phyloP scores from a whole-genome alignment of 345 rosid genomes.

The Populus nigra region DNA sequence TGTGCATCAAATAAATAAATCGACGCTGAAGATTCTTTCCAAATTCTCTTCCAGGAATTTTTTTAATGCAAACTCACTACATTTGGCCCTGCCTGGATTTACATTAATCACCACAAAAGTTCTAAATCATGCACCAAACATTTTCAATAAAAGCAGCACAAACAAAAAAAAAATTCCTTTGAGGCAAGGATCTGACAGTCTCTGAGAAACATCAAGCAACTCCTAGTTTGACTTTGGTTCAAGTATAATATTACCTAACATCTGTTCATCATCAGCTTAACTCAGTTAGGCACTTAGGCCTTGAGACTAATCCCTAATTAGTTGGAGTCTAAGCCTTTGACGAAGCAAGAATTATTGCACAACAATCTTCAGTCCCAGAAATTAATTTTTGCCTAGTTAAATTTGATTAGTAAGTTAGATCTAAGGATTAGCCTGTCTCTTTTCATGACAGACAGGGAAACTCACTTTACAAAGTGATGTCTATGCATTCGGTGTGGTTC shows the following conservation, averaged over 20 bases:
- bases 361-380: constrained; percentile 1
- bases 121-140: neutral
- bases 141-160: neutral
- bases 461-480: constrained; percentile 94
- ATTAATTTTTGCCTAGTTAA: neutral
- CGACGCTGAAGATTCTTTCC: neutral
- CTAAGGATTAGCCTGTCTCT: neutral
- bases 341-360: neutral
- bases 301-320: neutral
- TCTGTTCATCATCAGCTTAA: neutral
- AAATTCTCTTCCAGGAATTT: neutral
- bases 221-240: neutral
- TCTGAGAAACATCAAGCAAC: neutral
- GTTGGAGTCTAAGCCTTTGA: neutral
- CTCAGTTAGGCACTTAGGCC: neutral
- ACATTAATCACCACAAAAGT: neutral
- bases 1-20: neutral
- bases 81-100: neutral
- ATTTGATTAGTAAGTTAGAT: constrained; percentile 10
- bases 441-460: constrained; percentile 72
- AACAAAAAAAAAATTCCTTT: neutral
- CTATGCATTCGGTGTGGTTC: constrained; percentile 96
- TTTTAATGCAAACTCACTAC: neutral
- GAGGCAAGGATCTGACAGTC: neutral
- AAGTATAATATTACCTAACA: neutral